Base-by-base conservation (phyloP, 106 monocot species). In the Alisma plantagoaquatica region DNA sequence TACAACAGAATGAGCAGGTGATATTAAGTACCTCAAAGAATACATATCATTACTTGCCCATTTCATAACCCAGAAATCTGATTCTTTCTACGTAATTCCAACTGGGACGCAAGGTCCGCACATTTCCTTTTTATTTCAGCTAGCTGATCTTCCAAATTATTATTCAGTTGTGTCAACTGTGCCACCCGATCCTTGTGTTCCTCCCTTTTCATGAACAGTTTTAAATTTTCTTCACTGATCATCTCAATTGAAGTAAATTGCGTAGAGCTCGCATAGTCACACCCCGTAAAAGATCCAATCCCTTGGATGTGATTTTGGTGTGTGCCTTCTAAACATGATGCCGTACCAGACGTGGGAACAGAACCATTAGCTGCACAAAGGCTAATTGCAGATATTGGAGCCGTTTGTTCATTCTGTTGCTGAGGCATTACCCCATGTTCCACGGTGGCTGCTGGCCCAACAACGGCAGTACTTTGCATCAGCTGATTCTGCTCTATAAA, bases 151-250 rank as follows among this genome's bases (percentile, higher is more conserved):
- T 66, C 66, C 41, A 66, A 24, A 10, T 47, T 24, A 4, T 56
- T 27, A 4, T 56, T 66, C 41, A 35, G 43, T 27, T 66, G 55
- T 29, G 33, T 66, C 46, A 57, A 35, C 45, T 57, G 48, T 23
- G 24, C 27, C 32, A 47, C 46, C 55, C 41, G 23, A 24, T 9
- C 3, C 30, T 27, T 56, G 18, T 32, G 53, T 16, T 46, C 56
- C 17, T 46, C 56, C 47, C 57, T 29, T 23, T 73, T 73, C 44
- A 41, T 32, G 18, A 73, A 73, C 33, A 79, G 38, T 29, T 60
- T 42, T 35, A 79, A 43, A 51, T 73, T 79, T 42, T 79, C 69
- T 53, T 69, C 73, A 46, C 69, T 64, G 21, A 79, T 6, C 59
- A 65, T 65, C 33, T 70, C 61, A 46, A 80, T 46, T 10, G 44